These are phyloP conservation scores for Hypoxylon sp. DNA, from an alignment of 2,329 filamentous ascomycete genomes.

Conservation along the genomic window DNA sequence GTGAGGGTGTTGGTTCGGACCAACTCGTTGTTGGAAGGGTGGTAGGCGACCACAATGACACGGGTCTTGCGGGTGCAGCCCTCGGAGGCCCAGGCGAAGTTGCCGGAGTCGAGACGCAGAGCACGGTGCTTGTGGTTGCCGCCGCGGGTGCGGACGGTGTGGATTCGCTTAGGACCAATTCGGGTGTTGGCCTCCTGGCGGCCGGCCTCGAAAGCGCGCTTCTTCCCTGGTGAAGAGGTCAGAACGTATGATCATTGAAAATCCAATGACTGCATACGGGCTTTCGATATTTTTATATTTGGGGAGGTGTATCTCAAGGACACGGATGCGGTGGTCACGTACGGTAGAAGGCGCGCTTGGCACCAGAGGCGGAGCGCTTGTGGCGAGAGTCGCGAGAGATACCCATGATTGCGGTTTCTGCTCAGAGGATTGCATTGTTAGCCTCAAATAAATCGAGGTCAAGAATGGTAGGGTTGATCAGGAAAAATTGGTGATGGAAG, in stretches of 20 bases:
- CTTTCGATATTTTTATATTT: constrained; percentile 64
- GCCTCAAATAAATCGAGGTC: constrained; percentile 13
- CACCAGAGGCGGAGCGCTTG: constrained; percentile 99
- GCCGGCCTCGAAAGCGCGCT: constrained; percentile 99
- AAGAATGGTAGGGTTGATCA: background rate
- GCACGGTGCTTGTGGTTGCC: constrained; percentile 99
- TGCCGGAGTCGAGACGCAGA: constrained; percentile 97
- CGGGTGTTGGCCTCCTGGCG: constrained; percentile 99
- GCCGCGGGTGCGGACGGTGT: constrained; percentile 96
- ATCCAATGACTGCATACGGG: constrained; percentile 69
- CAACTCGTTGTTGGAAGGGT: constrained; percentile 99
- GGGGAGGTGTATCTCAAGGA: constrained; percentile 41
- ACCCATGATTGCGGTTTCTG: constrained; percentile 92
- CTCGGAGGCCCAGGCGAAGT: constrained; percentile 99
- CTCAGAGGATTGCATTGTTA: constrained; percentile 23
- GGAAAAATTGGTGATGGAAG: constrained; percentile 3
- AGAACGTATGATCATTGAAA: constrained; percentile 74
- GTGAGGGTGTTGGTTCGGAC: constrained; percentile 99
- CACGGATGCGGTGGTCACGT: constrained; percentile 61
- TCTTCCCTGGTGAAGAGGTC: constrained; percentile 87
- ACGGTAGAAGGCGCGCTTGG: constrained; percentile 95
- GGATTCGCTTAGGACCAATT: constrained; percentile 97
- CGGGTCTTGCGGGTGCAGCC: constrained; percentile 98
- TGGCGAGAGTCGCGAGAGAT: constrained; percentile 99
- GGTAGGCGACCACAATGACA: constrained; percentile 98